Evolutionary conservation across 495 filamentous ascomycete genomes (phyloP).

Genomic region (Platismatia glauca): DNA sequence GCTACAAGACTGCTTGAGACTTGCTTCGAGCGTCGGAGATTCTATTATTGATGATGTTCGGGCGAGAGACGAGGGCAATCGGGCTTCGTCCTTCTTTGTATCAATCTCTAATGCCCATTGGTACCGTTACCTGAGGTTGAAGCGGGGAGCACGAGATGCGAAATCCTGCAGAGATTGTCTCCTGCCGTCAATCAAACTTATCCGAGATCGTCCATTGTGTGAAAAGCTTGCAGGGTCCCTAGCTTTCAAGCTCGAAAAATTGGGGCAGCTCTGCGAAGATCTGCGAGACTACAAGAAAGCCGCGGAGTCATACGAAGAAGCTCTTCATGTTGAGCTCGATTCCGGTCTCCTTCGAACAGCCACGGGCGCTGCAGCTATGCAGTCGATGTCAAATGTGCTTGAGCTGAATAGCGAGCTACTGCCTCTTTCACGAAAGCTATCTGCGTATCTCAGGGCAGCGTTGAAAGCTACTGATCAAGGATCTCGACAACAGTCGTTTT

Average conservation of each 20-base stretch:
- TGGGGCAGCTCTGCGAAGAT: slow-evolving; percentile 39
- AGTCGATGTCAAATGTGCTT: slow-evolving; percentile 25
- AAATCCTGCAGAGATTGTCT: slow-evolving; percentile 37
- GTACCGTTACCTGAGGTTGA: slow-evolving; percentile 48
- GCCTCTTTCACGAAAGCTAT: slow-evolving; percentile 41
- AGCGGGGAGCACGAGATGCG: slow-evolving; percentile 32
- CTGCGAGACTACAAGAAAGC: slow-evolving; percentile 31
- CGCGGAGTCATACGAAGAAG: slow-evolving; percentile 34
- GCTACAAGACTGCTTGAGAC: slow-evolving; percentile 44
- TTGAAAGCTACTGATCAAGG: slow-evolving; percentile 18
- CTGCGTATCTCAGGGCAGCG: slow-evolving; percentile 37
- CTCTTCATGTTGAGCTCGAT: slow-evolving; percentile 40
- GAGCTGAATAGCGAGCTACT: slow-evolving; percentile 15
- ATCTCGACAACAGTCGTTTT: slow-evolving; percentile 23
- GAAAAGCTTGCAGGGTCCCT: slow-evolving; percentile 42
- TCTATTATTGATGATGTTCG: slow-evolving; percentile 17
- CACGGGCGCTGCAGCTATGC: slow-evolving; percentile 23
- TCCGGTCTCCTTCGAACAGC: slow-evolving; percentile 34
- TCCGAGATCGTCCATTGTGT: slow-evolving; percentile 32
- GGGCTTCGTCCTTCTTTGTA: slow-evolving; percentile 29
- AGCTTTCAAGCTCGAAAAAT: slow-evolving; percentile 46
- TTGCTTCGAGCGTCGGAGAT: slow-evolving; percentile 42
- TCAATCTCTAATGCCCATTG: slow-evolving; percentile 76
- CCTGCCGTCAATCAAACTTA: slow-evolving; percentile 39
- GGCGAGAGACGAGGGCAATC: slow-evolving; percentile 23